Conservation (phyloP, 78 protist genomes). For the Trichosphaerium sp. region DNA sequence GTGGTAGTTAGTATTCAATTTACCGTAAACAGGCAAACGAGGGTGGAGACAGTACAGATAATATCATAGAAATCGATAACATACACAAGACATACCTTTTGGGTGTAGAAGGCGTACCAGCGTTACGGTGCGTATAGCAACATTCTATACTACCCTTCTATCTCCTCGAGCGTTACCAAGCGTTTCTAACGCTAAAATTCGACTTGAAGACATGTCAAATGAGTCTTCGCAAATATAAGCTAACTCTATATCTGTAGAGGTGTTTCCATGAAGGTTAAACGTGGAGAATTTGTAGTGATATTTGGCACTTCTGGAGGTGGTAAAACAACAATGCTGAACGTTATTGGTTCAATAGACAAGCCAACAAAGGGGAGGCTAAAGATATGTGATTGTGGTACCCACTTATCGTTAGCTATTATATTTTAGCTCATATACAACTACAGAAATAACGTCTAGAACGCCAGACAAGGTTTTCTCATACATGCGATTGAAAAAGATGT, state of each 20-base stretch:
- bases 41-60: too few species aligned
- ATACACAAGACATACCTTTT: slow-evolving; percentile 88
- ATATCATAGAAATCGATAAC: slow-evolving; percentile 61
- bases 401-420: neutral
- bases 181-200: neutral
- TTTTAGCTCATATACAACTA: too few species aligned
- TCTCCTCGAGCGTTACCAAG: neutral
- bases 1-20: too few species aligned
- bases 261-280: slow-evolving; percentile 46
- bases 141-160: neutral
- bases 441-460: slow-evolving; percentile 35
- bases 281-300: slow-evolving; percentile 82
- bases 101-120: slow-evolving; percentile 95
- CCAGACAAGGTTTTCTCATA: slow-evolving; percentile 63
- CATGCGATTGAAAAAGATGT: slow-evolving; percentile 57
- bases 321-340: slow-evolving; percentile 82
- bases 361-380: slow-evolving; percentile 85
- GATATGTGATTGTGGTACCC: slow-evolving; percentile 48
- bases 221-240: too few species aligned
- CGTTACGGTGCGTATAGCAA: slow-evolving; percentile 49
- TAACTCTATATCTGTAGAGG: too few species aligned
- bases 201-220: neutral
- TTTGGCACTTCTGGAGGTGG: slow-evolving; percentile 93
- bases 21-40: too few species aligned
- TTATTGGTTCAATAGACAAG: slow-evolving; percentile 87